Evolutionary conservation across 1,284 basidiomycete genomes (phyloP).

Genomic region (Anthracocystis setariae): DNA sequence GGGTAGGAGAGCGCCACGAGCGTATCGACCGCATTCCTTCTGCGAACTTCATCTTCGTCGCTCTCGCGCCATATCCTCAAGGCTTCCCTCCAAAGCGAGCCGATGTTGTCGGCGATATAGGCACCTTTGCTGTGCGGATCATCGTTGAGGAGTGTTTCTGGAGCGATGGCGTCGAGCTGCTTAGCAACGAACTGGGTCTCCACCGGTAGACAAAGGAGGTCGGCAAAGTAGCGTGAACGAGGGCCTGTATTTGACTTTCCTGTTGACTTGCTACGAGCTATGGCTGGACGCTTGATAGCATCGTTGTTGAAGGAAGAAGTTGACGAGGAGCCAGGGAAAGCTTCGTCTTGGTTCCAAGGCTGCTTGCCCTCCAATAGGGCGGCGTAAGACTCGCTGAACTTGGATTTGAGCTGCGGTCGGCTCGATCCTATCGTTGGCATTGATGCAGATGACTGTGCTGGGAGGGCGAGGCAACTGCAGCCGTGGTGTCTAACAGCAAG

Average conservation of each 20-base stretch:
- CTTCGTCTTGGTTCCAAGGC: slow-evolving; percentile 42
- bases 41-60: slow-evolving; percentile 52
- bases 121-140: slow-evolving; percentile 46
- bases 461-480: background rate
- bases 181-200: slow-evolving; percentile 48
- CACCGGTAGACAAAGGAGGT: slow-evolving; percentile 59
- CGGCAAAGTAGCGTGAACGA: slow-evolving; percentile 55
- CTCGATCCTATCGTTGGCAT: slow-evolving; percentile 29
- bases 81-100: slow-evolving; percentile 59
- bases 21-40: slow-evolving; percentile 58
- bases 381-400: slow-evolving; percentile 56
- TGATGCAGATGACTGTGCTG: background rate
- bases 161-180: slow-evolving; percentile 42
- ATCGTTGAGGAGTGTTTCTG: slow-evolving; percentile 52
- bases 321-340: slow-evolving; percentile 8
- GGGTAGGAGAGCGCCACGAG: slow-evolving; percentile 56
- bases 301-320: slow-evolving; percentile 16
- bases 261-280: slow-evolving; percentile 32
- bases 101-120: slow-evolving; percentile 57
- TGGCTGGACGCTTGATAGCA: slow-evolving; percentile 12
- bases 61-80: slow-evolving; percentile 52
- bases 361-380: slow-evolving; percentile 56
- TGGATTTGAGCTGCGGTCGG: slow-evolving; percentile 48
- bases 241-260: slow-evolving; percentile 62
- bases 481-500: background rate